Conservation (phyloP, 768 basidiomycete genomes). For the Candolleomyces eurysporus region DNA sequence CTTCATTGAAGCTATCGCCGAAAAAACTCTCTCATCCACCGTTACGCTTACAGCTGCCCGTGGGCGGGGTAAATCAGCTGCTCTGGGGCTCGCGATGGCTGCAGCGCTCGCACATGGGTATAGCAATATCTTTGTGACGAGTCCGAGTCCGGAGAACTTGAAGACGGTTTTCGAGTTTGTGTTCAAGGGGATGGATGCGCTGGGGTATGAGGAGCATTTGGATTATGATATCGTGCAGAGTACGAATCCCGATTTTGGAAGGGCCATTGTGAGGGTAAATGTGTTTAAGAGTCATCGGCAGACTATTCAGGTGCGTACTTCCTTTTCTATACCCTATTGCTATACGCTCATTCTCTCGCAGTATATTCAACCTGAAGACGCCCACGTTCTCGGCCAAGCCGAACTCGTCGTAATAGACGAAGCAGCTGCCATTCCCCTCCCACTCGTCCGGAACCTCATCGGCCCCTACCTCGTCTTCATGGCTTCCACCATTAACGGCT, state of each 20-base stretch:
- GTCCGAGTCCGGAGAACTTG: constrained; percentile 95
- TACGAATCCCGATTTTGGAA: constrained; percentile 91
- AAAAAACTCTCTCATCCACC: constrained; percentile 91
- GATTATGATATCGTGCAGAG: constrained; percentile 97
- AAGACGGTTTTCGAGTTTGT: constrained; percentile 98
- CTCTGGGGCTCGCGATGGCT: constrained; percentile 92
- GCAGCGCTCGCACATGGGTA: constrained; percentile 93
- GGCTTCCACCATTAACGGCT: constrained; percentile 99
- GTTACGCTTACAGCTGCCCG: constrained; percentile 93
- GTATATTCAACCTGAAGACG: constrained; percentile 99
- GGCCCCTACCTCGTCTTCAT: constrained; percentile 98
- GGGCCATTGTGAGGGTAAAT: constrained; percentile 94
- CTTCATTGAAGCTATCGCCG: constrained; percentile 90
- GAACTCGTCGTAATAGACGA: constrained; percentile 98
- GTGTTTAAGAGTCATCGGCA: constrained; percentile 91
- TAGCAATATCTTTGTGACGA: constrained; percentile 97
- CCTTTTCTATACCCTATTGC: background rate
- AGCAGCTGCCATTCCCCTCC: constrained; percentile 96
- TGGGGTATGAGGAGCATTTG: constrained; percentile 96
- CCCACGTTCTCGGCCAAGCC: constrained; percentile 95
- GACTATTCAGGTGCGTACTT: constrained; percentile 81
- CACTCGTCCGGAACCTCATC: constrained; percentile 91
- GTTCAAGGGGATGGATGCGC: constrained; percentile 91
- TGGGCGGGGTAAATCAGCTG: constrained; percentile 95
- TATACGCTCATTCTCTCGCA: constrained; percentile 27